A percentile compares a stretch with the other conserved stretches of the same genome.
These are phyloP conservation scores for Lactarius vividus DNA, from an alignment of 768 basidiomycete species.

Conservation along the genomic window DNA sequence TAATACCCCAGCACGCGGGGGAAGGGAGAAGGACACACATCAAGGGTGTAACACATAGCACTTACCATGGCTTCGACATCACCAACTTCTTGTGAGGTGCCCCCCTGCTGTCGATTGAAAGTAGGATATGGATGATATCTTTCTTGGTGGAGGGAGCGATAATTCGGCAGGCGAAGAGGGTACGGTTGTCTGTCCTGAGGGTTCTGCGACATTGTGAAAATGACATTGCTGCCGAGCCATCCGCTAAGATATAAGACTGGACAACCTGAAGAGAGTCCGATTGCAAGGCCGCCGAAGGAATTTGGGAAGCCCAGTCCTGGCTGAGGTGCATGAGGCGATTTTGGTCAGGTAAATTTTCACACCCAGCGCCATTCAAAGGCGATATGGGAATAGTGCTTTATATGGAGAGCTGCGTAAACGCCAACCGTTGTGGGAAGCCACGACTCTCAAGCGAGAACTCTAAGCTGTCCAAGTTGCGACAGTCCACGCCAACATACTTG, in stretches of 20 bases:
- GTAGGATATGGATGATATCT: slow-evolving; percentile 27
- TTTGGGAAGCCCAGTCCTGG: slow-evolving; percentile 20
- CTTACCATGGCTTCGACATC: slow-evolving; percentile 8
- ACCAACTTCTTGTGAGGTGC: neutral
- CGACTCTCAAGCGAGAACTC: slow-evolving; percentile 12
- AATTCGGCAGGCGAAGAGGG: slow-evolving; percentile 27
- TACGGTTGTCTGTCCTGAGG: slow-evolving; percentile 20
- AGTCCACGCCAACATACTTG: neutral
- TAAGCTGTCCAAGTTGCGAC: slow-evolving; percentile 1
- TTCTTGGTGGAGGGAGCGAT: slow-evolving; percentile 26
- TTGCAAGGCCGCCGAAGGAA: slow-evolving; percentile 14
- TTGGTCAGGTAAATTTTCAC: slow-evolving; percentile 25
- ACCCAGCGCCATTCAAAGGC: slow-evolving; percentile 24
- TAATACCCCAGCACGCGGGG: neutral
- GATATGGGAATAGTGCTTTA: slow-evolving; percentile 13
- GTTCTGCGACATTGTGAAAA: slow-evolving; percentile 20
- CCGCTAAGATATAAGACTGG: slow-evolving; percentile 1
- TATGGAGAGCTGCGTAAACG: slow-evolving; percentile 18
- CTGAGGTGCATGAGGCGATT: slow-evolving; percentile 13
- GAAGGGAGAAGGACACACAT: neutral
- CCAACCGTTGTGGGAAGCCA: slow-evolving; percentile 14
- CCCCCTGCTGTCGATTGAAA: slow-evolving; percentile 20
- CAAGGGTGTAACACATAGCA: neutral
- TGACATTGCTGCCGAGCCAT: neutral
- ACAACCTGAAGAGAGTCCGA: slow-evolving; percentile 10